Percentiles rank a stretch among this genome's conserved stretches.
Evolutionary conservation across 2,329 filamentous ascomycete genomes (phyloP).

Genomic region (Allantophomopsis cytisporea): DNA sequence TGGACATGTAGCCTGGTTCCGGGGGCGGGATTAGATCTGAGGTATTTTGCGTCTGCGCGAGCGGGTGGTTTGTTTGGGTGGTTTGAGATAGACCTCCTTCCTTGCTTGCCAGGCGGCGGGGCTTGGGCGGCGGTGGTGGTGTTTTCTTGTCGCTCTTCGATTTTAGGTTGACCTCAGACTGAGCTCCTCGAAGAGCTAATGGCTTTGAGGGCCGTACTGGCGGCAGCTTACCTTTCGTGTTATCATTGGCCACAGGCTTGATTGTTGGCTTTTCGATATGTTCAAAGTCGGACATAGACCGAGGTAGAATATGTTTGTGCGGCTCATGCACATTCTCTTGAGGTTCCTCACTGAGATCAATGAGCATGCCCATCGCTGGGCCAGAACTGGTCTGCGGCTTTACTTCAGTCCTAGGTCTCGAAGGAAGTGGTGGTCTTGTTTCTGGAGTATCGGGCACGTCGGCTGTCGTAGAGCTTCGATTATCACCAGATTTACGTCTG

Average conservation of each 20-base stretch:
- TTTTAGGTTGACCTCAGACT: slow-evolving; percentile 10
- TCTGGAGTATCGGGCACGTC: slow-evolving; percentile 6
- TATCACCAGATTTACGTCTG: slow-evolving; percentile 7
- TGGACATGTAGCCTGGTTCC: slow-evolving; percentile 14
- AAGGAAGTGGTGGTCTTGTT: slow-evolving; percentile 12
- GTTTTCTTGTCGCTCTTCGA: slow-evolving; percentile 24
- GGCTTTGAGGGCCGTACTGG: slow-evolving; percentile 48
- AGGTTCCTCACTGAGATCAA: slow-evolving; percentile 44
- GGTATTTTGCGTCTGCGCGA: slow-evolving; percentile 13
- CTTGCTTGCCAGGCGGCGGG: not conserved
- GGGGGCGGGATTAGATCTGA: slow-evolving; percentile 7
- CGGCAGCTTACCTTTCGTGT: slow-evolving; percentile 17
- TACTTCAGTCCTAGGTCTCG: slow-evolving; percentile 10
- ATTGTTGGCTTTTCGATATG: slow-evolving; percentile 12
- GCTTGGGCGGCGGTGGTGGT: slow-evolving; percentile 14
- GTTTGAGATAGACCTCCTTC: not conserved
- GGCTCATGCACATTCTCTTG: slow-evolving; percentile 22
- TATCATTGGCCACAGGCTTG: slow-evolving; percentile 7
- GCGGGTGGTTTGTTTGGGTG: slow-evolving; percentile 6
- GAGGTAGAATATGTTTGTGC: slow-evolving; percentile 11
- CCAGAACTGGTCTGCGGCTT: slow-evolving; percentile 18
- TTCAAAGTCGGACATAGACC: slow-evolving; percentile 14
- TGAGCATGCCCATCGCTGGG: slow-evolving; percentile 37
- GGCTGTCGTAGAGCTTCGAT: slow-evolving; percentile 4
- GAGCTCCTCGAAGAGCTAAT: slow-evolving; percentile 31